A percentile compares a stretch with the other conserved stretches of the same genome.
Conservation (phyloP, 148 eudicot genomes). For the Vaccinium macrocarpon region DNA sequence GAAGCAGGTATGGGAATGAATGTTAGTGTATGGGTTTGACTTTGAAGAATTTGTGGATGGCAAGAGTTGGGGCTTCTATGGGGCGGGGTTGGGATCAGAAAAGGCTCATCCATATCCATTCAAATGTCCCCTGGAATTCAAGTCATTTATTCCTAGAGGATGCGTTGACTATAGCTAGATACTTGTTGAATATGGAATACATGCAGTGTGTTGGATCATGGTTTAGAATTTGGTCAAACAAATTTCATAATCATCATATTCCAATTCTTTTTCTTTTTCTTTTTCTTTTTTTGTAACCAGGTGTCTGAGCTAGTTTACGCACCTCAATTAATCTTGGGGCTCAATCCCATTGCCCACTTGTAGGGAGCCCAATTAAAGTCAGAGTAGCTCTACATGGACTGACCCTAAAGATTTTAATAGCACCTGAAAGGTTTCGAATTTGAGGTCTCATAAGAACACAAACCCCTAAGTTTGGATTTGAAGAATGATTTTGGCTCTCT, state of each 20-base stretch:
- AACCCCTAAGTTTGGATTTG: background rate
- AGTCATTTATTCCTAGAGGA: background rate
- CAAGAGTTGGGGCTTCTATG: background rate
- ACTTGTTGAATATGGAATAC: background rate
- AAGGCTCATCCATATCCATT: constrained; percentile 6
- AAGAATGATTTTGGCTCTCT: background rate
- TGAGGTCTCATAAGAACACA: too few species aligned
- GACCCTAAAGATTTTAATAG: too few species aligned
- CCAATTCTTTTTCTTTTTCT: too few species aligned
- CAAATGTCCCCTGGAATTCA: constrained; percentile 9
- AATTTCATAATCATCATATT: background rate
- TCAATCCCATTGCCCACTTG: too few species aligned
- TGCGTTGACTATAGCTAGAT: constrained; percentile 10
- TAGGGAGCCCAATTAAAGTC: too few species aligned
- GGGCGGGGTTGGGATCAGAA: background rate
- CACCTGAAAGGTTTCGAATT: too few species aligned
- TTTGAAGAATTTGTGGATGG: constrained; percentile 9
- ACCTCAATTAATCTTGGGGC: too few species aligned
- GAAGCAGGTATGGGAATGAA: background rate
- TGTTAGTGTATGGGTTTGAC: background rate
- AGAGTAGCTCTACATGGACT: too few species aligned
- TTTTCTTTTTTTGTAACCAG: too few species aligned
- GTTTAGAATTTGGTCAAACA: background rate
- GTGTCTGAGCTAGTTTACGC: too few species aligned
- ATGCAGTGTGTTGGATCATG: background rate